Base-by-base conservation (phyloP, 805 yeast species). In the Saccharomyces mikatae region DNA sequence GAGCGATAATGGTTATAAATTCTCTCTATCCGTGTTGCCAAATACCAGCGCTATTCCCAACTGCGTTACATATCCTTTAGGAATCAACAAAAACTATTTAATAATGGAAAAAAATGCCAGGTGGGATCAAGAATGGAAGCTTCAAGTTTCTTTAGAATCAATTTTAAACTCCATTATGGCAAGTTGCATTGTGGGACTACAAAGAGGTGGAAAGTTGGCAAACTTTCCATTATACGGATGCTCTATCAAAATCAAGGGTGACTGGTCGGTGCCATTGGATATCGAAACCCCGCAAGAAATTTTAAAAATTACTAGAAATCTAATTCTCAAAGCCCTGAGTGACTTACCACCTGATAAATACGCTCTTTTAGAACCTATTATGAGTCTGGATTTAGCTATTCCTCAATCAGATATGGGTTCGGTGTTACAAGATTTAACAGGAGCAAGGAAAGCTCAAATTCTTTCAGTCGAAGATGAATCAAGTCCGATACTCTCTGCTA, bases 351-450 rank as follows among this genome's bases (percentile, higher is more conserved):
- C 66, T 2, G 54, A 52, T 0, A 60, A 68, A 1, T 81, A 80
- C 64, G 77, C 84, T 1, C 68, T 91, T 1, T 74, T 92, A 68
- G 98, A 94, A 70, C 99, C 99, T 0, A 76, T 87, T 29, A 92
- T 94, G 97, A 76, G 79, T 36, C 84, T 90, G 4, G 75, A 75
- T 6, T 82, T 94, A 1, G 79, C 76, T 51, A 85, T 84, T 1
- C 77, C 78, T 52, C 86, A 89, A 30, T 85, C 80, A 54, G 87
- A 86, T 55, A 70, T 92, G 60, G 98, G 98, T 22, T 77, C 76
- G 36, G 94, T 94, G 1, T 79, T 89, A 44, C 95, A 89, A 61
- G 99, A 94, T 66, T 71, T 94, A 52, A 83, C 89, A 47, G 82
- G 88, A 30, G 78, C 84, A 13, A 78, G 98, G 57, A 83, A 84